Evolutionary conservation across 2,329 filamentous ascomycete genomes (phyloP), one percentile per base, ranked within the genome.

Genomic region (Colletotrichum costaricense): DNA sequence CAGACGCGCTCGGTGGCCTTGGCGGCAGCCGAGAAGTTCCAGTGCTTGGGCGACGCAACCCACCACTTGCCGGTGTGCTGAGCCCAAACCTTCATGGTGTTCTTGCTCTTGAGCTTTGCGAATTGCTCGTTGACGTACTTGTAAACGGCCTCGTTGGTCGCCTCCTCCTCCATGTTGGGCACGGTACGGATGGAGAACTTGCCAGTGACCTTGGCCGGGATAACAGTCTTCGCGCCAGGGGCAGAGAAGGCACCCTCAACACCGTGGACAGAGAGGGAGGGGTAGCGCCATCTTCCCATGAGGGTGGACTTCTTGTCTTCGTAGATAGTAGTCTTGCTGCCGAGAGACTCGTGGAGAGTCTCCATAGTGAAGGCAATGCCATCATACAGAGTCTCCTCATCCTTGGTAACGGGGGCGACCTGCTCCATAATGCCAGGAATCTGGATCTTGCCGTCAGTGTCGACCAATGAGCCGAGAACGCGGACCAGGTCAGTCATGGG

Each of bases 181-280:
- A 99, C 97, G 46, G 95, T 98, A 78, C 97, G 93, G 85, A 99
- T 98, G 63, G 94, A 97, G 88, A 99, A 99, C 87, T 99, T 99
- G 85, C 97, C 97, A 79, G 93, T 94, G 71, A 99, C 97, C 88
- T 98, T 98, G 80, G 97, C 96, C 3, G 97, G 97, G 78, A 99
- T 99, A 79, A 99, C 97, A 1, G 97, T 99, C 90, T 99, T 99
- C 70, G 95, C 97, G 59, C 97, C 97, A 6, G 95, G 93, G 2
- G 94, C 93, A 57, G 94, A 96, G 87, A 97, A 99, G 64, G 95
- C 97, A 73, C 97, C 97, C 85, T 99, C 97, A 77, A 99, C 86
- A 74, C 97, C 97, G 87, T 99, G 97, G 55, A 99, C 88, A 28
- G 95, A 98, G 69, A 99, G 89, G 14, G 95, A 98, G 1, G 97